A percentile compares a stretch with the other conserved stretches of the same genome.
Evolutionary conservation across 1,284 basidiomycete species (phyloP).

Genomic region (Cryptococcus hybrid): DNA sequence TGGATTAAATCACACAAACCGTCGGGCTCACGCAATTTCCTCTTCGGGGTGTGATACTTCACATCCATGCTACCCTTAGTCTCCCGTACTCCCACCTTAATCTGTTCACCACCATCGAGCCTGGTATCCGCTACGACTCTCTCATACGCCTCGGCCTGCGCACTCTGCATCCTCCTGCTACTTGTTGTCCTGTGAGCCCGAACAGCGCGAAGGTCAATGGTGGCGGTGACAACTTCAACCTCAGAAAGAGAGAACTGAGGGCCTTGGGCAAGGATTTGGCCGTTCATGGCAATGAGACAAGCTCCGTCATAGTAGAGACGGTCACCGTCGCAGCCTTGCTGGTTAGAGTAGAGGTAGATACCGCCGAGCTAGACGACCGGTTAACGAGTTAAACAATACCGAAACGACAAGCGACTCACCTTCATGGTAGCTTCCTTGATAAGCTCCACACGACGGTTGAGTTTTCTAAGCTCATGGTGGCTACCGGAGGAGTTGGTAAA

Average conservation of each 20-base stretch:
- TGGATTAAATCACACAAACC: neutral
- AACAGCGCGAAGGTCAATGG: conserved; percentile 92
- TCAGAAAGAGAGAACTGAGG: conserved; percentile 94
- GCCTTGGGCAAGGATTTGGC: conserved; percentile 87
- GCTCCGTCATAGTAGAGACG: conserved; percentile 97
- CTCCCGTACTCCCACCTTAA: conserved; percentile 66
- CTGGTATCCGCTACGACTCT: conserved; percentile 75
- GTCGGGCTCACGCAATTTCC: conserved; percentile 82
- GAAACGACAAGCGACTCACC: conserved; percentile 51
- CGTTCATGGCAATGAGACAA: conserved; percentile 93
- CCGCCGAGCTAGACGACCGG: conserved; percentile 71
- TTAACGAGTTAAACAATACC: conserved; percentile 3
- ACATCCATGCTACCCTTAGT: conserved; percentile 60
- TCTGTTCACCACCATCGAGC: conserved; percentile 57
- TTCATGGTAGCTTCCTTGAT: conserved; percentile 97
- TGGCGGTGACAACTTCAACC: conserved; percentile 93
- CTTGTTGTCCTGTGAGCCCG: conserved; percentile 78
- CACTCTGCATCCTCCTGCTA: conserved; percentile 87
- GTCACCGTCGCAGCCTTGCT: conserved; percentile 98
- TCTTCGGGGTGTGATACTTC: conserved; percentile 83
- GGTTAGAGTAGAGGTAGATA: conserved; percentile 96
- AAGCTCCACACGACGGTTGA: conserved; percentile 85
- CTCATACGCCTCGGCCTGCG: conserved; percentile 67
- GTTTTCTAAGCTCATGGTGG: conserved; percentile 95
- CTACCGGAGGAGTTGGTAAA: conserved; percentile 97